Percentiles rank a stretch among this genome's conserved stretches.
phyloP scores from a whole-genome alignment of 495 filamentous ascomycete species.

The Sordaria brevicollis region DNA sequence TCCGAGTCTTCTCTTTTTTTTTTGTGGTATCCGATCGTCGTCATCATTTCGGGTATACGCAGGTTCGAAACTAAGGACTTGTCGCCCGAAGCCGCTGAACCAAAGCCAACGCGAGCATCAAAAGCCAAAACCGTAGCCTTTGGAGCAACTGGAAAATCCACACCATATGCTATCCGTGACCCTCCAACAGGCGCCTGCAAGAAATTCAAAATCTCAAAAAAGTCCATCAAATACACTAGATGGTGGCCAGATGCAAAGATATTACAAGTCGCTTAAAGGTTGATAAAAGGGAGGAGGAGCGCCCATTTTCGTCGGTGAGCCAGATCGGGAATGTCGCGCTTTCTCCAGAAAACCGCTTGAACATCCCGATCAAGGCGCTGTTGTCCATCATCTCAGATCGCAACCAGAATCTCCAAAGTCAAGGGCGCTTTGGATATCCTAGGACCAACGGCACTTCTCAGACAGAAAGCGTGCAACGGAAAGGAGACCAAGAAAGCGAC shows the following conservation, averaged over 20 bases:
- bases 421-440: neutral
- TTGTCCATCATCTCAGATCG: neutral
- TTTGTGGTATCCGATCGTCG: slow-evolving; percentile 14
- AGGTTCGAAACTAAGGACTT: neutral
- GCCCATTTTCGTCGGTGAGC: neutral
- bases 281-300: neutral
- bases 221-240: neutral
- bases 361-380: neutral
- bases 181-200: neutral
- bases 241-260: neutral
- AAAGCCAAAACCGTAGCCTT: neutral
- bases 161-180: neutral
- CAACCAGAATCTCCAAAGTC: neutral
- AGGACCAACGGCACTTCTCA: neutral
- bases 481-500: neutral
- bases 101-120: neutral
- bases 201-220: neutral
- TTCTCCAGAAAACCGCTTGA: neutral
- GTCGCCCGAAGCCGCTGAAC: neutral
- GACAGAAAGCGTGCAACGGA: neutral
- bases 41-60: slow-evolving; percentile 15
- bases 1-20: slow-evolving; percentile 8
- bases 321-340: neutral
- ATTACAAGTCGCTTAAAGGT: neutral
- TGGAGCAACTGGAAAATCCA: neutral